Base-by-base conservation (phyloP, 192 early-diverging fungal species). In the Linnemannia hyalina region DNA sequence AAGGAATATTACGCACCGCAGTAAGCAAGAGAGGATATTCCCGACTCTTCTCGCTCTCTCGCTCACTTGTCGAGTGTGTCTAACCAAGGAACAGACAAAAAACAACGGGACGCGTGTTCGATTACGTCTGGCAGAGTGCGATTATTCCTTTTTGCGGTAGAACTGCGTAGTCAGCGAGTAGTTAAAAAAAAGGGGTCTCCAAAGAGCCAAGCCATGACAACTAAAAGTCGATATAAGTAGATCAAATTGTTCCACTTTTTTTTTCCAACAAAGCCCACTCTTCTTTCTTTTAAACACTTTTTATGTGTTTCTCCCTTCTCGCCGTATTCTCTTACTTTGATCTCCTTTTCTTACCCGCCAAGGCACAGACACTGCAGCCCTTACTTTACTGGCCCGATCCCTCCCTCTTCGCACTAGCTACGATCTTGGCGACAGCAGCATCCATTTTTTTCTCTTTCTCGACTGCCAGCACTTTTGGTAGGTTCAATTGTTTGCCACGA, bases 401-500 rank as follows among this genome's bases (percentile, higher is more conserved):
- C 22, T 55, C 55, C 60, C 22, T 55, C 55, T 23, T 60, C 55
- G 55, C 55, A 29, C 55, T 65, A 3, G 29, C 26, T 13, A 15
- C 29, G 13, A 65, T 65, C 60, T 65, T 65, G 60, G 60, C 49
- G 49, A 20, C 49, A 52, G 16, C 18, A 52, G 16, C 26, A 65
- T 35, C 13, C 13, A 15, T 46, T 46, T 46, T 46, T 46, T 13
- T 46, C 8, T 46, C 3, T 63, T 32, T 65, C 26, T 65, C 26
- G 26, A 65, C 10, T 52, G 18, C 22, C 49, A 16, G 18, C 18
- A 20, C 18, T 52, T 46, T 29, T 65, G 60, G 60, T 65, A 65
- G 60, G 60, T 65, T 32, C 60, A 26, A 65, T 32, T 65, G 60
- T 26, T 65, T 65, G 60, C 26, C 60, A 65, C 60, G 60, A 65